These are phyloP conservation scores for Globisporangium camurandrum DNA, from an alignment of 352 stramenopile species.

Conservation along the genomic window DNA sequence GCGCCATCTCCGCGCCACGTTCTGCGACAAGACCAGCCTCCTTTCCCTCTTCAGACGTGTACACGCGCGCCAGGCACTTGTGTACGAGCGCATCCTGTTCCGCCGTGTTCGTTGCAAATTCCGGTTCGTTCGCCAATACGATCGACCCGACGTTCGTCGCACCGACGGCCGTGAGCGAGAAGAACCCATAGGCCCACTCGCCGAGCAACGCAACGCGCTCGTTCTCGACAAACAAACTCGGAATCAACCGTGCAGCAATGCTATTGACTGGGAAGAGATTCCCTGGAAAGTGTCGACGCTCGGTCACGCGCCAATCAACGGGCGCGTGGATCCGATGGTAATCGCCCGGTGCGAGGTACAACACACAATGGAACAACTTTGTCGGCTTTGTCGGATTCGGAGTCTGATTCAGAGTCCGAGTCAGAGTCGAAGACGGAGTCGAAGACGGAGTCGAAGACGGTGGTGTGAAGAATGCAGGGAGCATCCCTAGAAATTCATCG, in stretches of 20 bases:
- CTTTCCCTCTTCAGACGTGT: no score
- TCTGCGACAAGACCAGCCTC: slow-evolving; percentile 21
- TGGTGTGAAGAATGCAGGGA: slow-evolving; percentile 49
- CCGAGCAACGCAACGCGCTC: slow-evolving; percentile 71
- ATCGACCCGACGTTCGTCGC: slow-evolving; percentile 88
- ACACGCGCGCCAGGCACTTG: slow-evolving; percentile 44
- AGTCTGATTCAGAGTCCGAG: no score
- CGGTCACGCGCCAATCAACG: slow-evolving; percentile 60
- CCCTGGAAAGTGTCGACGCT: slow-evolving; percentile 77
- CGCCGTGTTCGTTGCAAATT: slow-evolving; percentile 55
- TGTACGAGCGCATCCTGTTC: slow-evolving; percentile 46
- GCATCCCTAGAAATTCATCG: slow-evolving; percentile 67
- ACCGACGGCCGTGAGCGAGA: slow-evolving; percentile 75
- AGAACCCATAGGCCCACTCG: slow-evolving; percentile 74
- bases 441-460: no score
- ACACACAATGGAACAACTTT: slow-evolving; percentile 71
- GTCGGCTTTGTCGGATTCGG: slow-evolving; percentile 21
- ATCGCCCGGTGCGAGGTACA: slow-evolving; percentile 81
- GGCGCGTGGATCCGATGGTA: slow-evolving; percentile 86
- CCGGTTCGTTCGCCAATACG: slow-evolving; percentile 53
- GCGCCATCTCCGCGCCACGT: slow-evolving; percentile 64
- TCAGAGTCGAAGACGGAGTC: no score
- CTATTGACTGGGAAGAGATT: slow-evolving; percentile 80
- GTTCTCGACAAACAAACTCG: slow-evolving; percentile 79
- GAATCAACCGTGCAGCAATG: slow-evolving; percentile 51